Base-by-base conservation (phyloP, 768 basidiomycete genomes). In the Pisolithus sp. region DNA sequence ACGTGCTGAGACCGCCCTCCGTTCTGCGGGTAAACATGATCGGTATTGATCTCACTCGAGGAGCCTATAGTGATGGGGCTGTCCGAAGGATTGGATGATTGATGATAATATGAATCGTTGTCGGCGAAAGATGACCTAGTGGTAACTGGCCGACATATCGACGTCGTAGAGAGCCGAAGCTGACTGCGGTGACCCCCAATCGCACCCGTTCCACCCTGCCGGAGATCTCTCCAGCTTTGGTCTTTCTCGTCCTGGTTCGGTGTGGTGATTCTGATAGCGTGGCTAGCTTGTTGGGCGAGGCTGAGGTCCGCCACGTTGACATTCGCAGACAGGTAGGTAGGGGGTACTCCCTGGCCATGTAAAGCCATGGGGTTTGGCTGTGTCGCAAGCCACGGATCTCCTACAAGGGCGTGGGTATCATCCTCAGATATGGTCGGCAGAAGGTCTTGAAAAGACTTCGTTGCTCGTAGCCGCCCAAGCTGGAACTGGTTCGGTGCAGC, bases 381-480 rank as follows among this genome's bases (percentile, higher is more conserved):
- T 13, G 60, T 52, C 46, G 46, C 46, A 31, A 34, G 49, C 9
- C 51, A 36, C 1, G 44, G 39, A 45, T 59, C 56, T 7, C 55
- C 46, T 54, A 62, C 57, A 12, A 34, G 5, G 12, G 66, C 57
- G 47, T 70, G 69, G 52, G 73, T 69, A 18, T 70, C 68, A 34
- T 70, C 65, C 51, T 73, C 72, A 2, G 69, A 70, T 45, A 72
- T 66, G 39, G 59, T 46, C 51, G 62, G 45, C 50, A 65, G 36
- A 38, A 44, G 36, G 13, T 68, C 65, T 8, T 55, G 57, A n/a
- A 55, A 48, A n/a, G 58, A 40, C 20, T 46, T 52, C 13, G 50
- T 31, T 13, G 44, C 54, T 40, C 55, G 46, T 23, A 47, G 21
- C 18, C 28, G 24, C 17, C 45, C 30, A n/a, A 13, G 20, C 4